Conservation (phyloP, 2,329 filamentous ascomycete species). For the Stagonosporopsis vannaccii region DNA sequence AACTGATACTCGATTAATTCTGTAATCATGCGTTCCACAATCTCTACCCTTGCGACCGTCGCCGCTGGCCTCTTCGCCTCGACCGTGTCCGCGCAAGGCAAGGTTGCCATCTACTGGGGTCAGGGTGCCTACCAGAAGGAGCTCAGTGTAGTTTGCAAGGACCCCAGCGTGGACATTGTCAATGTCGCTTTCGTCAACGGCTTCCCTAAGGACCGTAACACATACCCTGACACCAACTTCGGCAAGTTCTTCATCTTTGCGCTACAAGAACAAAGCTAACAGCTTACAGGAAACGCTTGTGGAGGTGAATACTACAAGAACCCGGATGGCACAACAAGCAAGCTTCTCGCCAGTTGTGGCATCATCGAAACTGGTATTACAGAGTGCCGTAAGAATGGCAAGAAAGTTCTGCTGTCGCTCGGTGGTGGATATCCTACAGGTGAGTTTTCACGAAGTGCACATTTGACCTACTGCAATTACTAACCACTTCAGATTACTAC, state of each 20-base stretch:
- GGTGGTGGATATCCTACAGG: conserved; percentile 50
- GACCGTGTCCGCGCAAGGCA: conserved; percentile 53
- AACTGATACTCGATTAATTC: conserved; percentile 32
- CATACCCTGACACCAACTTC: conserved; percentile 63
- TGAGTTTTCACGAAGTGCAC: not conserved
- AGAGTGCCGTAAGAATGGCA: conserved; percentile 42
- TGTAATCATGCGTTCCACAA: conserved; percentile 49
- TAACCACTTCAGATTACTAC: conserved; percentile 50
- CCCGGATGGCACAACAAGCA: conserved; percentile 48
- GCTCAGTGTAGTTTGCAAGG: conserved; percentile 60
- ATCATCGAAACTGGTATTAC: conserved; percentile 49
- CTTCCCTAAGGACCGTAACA: conserved; percentile 58
- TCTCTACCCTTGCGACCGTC: conserved; percentile 40
- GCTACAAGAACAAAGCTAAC: not conserved
- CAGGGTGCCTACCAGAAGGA: conserved; percentile 60
- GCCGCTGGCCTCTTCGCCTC: conserved; percentile 47
- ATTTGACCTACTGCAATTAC: not conserved
- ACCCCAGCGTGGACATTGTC: conserved; percentile 62
- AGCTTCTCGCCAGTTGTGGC: conserved; percentile 54
- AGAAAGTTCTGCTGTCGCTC: conserved; percentile 55
- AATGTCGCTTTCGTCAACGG: conserved; percentile 63
- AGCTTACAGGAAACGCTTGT: conserved; percentile 54
- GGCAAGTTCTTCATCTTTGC: conserved; percentile 45
- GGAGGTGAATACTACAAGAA: conserved; percentile 43
- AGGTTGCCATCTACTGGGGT: conserved; percentile 64